A percentile compares a stretch with the other conserved stretches of the same genome.
Evolutionary conservation across 2,329 filamentous ascomycete genomes (phyloP).

Genomic region (Ophiostoma tasmaniense): DNA sequence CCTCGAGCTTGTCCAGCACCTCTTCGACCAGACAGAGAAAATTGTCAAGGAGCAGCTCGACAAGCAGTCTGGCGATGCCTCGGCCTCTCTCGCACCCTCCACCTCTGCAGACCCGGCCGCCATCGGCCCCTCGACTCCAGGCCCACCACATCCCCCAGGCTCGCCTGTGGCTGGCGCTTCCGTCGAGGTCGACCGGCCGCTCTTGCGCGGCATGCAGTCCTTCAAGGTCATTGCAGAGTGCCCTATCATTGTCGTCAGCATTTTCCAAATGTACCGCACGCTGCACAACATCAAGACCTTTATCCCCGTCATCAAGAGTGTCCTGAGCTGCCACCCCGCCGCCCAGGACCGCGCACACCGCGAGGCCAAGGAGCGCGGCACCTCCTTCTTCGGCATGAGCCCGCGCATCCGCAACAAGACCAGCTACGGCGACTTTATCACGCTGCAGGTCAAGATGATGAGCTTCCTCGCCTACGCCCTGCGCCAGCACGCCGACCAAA

Average conservation of each 20-base stretch:
- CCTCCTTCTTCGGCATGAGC: conserved; percentile 86
- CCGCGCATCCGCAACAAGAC: conserved; percentile 87
- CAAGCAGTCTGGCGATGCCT: conserved; percentile 48
- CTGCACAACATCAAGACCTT: conserved; percentile 82
- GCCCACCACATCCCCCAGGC: conserved; percentile 61
- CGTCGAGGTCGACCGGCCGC: conserved; percentile 69
- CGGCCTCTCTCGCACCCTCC: background rate
- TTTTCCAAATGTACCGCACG: conserved; percentile 84
- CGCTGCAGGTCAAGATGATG: conserved; percentile 98
- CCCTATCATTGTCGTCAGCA: conserved; percentile 95
- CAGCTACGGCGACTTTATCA: conserved; percentile 96
- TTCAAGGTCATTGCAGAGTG: conserved; percentile 98
- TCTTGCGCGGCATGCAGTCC: conserved; percentile 92
- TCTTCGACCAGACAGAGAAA: conserved; percentile 90
- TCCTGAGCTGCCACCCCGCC: conserved; percentile 79
- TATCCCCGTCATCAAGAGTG: conserved; percentile 86
- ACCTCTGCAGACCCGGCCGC: conserved; percentile 24
- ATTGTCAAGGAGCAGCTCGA: conserved; percentile 95
- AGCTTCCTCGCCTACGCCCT: conserved; percentile 93
- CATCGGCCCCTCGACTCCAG: conserved; percentile 56
- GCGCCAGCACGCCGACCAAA: conserved; percentile 74
- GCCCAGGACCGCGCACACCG: conserved; percentile 87
- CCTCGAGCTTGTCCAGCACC: conserved; percentile 82
- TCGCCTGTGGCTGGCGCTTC: conserved; percentile 81
- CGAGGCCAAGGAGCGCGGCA: conserved; percentile 69